Evolutionary conservation across 2,329 filamentous ascomycete genomes (phyloP), one percentile per base, ranked within the genome.

Genomic region (Cladosporium sp.): DNA sequence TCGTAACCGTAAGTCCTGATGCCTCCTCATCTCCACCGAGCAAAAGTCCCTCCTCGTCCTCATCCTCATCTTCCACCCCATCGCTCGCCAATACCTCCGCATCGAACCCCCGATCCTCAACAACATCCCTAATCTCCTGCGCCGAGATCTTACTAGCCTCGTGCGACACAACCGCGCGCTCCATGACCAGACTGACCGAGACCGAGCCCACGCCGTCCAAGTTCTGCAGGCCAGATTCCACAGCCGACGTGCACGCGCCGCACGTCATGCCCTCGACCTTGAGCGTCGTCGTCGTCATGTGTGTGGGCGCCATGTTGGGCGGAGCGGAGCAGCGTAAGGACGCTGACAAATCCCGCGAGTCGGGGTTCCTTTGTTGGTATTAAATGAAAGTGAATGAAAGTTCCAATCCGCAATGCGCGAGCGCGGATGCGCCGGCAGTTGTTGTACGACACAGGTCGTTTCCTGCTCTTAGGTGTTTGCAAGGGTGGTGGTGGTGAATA

Each of bases 131-230:
- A 65, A 98, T 86, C 70, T 89, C 81, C 39, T 93, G 89, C 66
- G 92, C 87, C 14, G 91, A 82, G 63, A 98, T 86, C 67, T 85
- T 85, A 61, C 86, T 81, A 2, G 92, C 89, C 78, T 99, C 90
- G 80, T 99, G 95, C 78, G 92, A 89, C 46, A 98, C 84, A 48
- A 98, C 93, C 18, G 94, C 95, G 67, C 94, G 89, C 79, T 96
- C 93, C 91, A 98, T 96, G 69, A 97, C 92, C 73, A 99, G 82
- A 78, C 92, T 97, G 72, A 99, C 91, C 2, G 93, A 96, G 51
- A 98, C 92, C 71, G 85, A 93, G 67, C 91, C 91, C 4, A 95
- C 89, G 65, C 95, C 94, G 48, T 90, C 85, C 6, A 96, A 85
- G 70, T 85, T 87, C 73, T 91, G 89, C 80, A 99, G 95, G 71